phyloP scores from a whole-genome alignment of 352 stramenopile species.

The Peronospora farinosa region DNA sequence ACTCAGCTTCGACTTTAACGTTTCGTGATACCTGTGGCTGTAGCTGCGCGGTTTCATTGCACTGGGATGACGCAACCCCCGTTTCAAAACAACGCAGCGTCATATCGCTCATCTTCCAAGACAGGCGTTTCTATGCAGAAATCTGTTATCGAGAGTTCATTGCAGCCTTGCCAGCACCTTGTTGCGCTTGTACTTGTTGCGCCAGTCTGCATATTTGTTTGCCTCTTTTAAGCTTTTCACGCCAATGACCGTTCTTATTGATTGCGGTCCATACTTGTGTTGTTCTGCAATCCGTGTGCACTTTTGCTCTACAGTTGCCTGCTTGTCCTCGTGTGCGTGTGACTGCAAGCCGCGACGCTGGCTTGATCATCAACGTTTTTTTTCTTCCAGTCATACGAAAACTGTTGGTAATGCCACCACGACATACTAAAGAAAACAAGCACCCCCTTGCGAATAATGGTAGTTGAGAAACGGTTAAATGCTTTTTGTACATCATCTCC shows the following conservation, averaged over 20 bases:
- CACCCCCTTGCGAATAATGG: not conserved
- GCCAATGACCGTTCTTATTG: conserved; percentile 42
- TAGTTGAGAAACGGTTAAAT: not conserved
- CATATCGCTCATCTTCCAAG: conserved; percentile 48
- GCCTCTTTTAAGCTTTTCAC: conserved; percentile 38
- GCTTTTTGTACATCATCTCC: not conserved
- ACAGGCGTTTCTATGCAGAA: conserved; percentile 50
- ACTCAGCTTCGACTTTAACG: conserved; percentile 39
- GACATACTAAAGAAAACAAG: not conserved
- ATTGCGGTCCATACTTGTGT: no score
- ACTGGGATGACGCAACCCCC: conserved; percentile 45
- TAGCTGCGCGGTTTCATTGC: conserved; percentile 45
- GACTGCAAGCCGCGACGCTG: not conserved
- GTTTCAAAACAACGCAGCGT: conserved; percentile 37
- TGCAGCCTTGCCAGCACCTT: conserved; percentile 46
- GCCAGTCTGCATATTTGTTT: conserved; percentile 36
- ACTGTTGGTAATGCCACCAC: not conserved
- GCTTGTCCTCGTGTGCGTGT: no score
- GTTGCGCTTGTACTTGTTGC: not conserved
- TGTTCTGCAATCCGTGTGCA: no score
- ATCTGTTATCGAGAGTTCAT: conserved; percentile 50
- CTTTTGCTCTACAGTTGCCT: no score
- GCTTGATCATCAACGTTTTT: no score
- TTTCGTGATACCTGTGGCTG: conserved; percentile 28
- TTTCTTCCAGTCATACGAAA: no score